These are phyloP conservation scores for Arthrobotrys sphaeroides DNA, from an alignment of 2,329 filamentous ascomycete species.

Conservation along the genomic window DNA sequence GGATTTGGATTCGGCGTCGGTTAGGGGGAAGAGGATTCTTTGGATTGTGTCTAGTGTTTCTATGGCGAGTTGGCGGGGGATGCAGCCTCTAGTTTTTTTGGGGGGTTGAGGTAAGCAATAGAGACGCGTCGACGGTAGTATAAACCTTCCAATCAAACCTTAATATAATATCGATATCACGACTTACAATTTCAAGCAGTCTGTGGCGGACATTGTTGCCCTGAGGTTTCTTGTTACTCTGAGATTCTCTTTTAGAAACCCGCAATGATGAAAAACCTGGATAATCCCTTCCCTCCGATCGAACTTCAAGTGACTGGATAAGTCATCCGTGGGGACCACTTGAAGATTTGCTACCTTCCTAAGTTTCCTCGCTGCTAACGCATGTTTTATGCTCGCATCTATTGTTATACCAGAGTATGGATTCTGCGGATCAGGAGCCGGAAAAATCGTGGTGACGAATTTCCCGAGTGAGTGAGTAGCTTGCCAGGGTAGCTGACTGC, in stretches of 20 bases:
- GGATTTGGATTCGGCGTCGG: constrained; percentile 30
- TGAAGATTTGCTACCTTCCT: constrained; percentile 56
- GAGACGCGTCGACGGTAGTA: no score
- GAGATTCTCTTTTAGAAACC: constrained; percentile 58
- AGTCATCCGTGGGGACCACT: constrained; percentile 57
- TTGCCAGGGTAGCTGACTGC: constrained; percentile 53
- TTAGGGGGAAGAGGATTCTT: constrained; percentile 55
- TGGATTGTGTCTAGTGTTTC: constrained; percentile 57
- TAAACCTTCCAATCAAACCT: neutral
- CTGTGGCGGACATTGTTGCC: constrained; percentile 9
- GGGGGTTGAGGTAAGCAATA: no score
- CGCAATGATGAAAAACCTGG: constrained; percentile 58
- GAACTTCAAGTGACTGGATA: constrained; percentile 58
- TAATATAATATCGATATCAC: no score
- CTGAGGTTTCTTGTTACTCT: constrained; percentile 33
- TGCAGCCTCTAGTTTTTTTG: constrained; percentile 38
- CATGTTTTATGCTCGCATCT: constrained; percentile 50
- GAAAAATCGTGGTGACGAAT: constrained; percentile 55
- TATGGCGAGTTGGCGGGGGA: constrained; percentile 56
- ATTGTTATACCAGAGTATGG: constrained; percentile 29
- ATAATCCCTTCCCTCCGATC: constrained; percentile 56
- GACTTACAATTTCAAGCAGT: constrained; percentile 30
- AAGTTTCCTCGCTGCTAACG: constrained; percentile 55
- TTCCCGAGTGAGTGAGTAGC: constrained; percentile 53
- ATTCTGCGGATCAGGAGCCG: constrained; percentile 49